Evolutionary conservation across 345 rosid genomes (phyloP).

Genomic region (Aethionema arabicum): DNA sequence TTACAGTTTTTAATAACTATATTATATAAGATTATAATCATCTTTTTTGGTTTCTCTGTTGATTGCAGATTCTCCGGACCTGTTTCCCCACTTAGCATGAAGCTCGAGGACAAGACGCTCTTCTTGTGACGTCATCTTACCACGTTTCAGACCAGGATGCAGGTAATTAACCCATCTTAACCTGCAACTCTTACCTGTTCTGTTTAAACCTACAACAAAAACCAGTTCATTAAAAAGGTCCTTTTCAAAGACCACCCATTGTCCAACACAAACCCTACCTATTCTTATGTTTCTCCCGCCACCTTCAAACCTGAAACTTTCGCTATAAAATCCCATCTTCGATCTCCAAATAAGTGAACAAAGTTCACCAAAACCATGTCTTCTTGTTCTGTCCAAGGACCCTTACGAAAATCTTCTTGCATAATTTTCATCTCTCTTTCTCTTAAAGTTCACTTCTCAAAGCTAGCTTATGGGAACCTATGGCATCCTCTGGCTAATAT

Average conservation of each 20-base stretch:
- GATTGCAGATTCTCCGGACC: conserved; percentile 46
- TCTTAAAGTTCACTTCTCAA: conserved; percentile 21
- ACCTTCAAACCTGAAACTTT: conserved; percentile 99
- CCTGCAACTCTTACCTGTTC: conserved; percentile 99
- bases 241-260: conserved; percentile 50
- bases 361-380: conserved; percentile 78
- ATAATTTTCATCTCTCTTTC: conserved; percentile 49
- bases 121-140: conserved; percentile 93
- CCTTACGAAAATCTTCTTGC: conserved; percentile 76
- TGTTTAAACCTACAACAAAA: conserved; percentile 89
- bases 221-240: conserved; percentile 51
- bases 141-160: conserved; percentile 95
- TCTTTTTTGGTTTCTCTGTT: conserved; percentile 21
- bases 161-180: conserved; percentile 98
- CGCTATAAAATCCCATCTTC: conserved; percentile 98
- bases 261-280: conserved; percentile 62
- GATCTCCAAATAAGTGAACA: conserved; percentile 91
- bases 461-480: conserved; percentile 33
- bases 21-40: background rate
- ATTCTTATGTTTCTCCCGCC: conserved; percentile 89
- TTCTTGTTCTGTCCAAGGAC: conserved; percentile 98
- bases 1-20: background rate
- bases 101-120: conserved; percentile 90
- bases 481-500: conserved; percentile 30
- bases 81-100: conserved; percentile 94